Evolutionary conservation across 202 grass and related monocot species (phyloP).

Genomic region (Thinopyrum obtusiflorum): DNA sequence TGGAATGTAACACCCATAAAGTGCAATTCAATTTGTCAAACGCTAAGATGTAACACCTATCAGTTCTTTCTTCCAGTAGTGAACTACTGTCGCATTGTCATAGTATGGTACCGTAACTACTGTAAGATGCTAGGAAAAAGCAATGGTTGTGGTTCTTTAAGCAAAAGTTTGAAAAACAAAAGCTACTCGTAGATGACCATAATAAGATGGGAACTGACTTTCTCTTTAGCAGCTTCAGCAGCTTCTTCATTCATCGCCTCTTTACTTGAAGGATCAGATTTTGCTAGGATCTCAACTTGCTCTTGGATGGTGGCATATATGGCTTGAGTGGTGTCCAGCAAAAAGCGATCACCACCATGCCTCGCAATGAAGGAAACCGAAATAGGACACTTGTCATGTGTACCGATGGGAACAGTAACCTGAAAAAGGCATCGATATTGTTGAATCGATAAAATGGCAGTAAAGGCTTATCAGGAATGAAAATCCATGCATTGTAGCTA

Average conservation of each 20-base stretch:
- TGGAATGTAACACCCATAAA: neutral
- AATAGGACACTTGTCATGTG: constrained; percentile 80
- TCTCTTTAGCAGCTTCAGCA: constrained; percentile 94
- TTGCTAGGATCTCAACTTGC: constrained; percentile 58
- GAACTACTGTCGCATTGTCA: neutral
- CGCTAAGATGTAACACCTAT: neutral
- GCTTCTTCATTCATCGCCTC: constrained; percentile 76
- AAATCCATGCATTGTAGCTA: constrained; percentile 8
- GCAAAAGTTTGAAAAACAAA: constrained; percentile 10
- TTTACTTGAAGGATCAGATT: constrained; percentile 71
- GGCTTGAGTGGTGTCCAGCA: constrained; percentile 69
- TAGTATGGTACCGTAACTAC: neutral
- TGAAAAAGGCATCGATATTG: constrained; percentile 39
- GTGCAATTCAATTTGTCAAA: neutral
- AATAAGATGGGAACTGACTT: constrained; percentile 44
- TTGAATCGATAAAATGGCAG: constrained; percentile 11
- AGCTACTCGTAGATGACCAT: neutral
- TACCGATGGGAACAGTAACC: constrained; percentile 73
- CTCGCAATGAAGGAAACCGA: constrained; percentile 91
- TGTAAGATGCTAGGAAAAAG: neutral
- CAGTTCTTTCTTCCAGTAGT: constrained; percentile 14
- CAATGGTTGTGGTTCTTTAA: neutral
- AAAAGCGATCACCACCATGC: constrained; percentile 75
- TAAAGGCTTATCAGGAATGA: neutral
- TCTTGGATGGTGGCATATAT: constrained; percentile 80